Evolutionary conservation across 2,329 filamentous ascomycete species (phyloP), one percentile per base, ranked within the genome.

Genomic region (Arthrobotrys musiformis): DNA sequence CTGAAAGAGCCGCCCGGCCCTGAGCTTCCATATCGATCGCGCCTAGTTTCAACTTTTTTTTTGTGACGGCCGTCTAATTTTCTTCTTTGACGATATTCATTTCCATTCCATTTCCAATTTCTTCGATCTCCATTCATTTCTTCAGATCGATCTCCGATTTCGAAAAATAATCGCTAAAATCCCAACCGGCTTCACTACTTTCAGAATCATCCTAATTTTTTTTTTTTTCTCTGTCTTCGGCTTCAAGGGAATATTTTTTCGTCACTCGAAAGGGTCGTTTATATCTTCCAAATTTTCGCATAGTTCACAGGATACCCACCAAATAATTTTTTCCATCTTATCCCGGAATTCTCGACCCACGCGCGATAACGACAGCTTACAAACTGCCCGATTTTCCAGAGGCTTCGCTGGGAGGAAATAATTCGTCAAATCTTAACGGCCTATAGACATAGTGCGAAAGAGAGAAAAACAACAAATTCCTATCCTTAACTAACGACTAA

Each of bases 291-390:
- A 58, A n/a, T 62, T 69, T 77, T 77, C 73, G 73, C 73, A 77
- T 77, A 60, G 60, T 62, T 77, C 62, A 61, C 73, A 77, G 50
- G 73, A 77, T 77, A 77, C 73, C 73, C 70, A n/a, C 48, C 15
- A 26, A 35, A 44, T 17, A 33, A 13, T 56, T 62, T 67, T 48
- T 50, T 50, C 61, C 60, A n/a, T n/a, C n/a, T n/a, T n/a, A n/a
- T n/a, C n/a, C n/a, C n/a, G n/a, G 48, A 40, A 64, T 61, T 50
- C 37, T 66, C 58, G 46, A 63, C 63, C 70, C 44, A n/a, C n/a
- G 70, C 44, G 72, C 72, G 58, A 62, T 8, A 50, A 26, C 33
- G 37, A 64, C 9, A 48, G 42, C 48, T 76, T 77, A 70, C 70
- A 70, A 77, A 77, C 66, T 67, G 40, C 50, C 48, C n/a, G n/a